phyloP scores from a whole-genome alignment of 208 protist species.

The Acanthamoeba healyi region DNA sequence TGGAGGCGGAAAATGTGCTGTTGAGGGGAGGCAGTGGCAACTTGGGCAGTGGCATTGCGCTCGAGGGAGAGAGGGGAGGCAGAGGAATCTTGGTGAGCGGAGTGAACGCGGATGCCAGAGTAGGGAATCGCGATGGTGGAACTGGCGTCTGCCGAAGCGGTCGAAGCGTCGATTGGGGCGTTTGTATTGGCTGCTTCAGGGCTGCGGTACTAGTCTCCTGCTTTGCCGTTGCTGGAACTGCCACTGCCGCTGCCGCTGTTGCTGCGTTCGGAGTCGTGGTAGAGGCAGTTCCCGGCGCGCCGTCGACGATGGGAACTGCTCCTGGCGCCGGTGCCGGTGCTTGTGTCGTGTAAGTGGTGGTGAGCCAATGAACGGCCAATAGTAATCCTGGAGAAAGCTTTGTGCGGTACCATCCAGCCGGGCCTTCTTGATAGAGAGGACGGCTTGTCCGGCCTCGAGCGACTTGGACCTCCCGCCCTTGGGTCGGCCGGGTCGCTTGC shows the following conservation, averaged over 20 bases:
- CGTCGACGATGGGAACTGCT: background rate
- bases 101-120: background rate
- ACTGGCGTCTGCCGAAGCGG: background rate
- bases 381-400: no score
- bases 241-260: background rate
- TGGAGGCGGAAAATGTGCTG: background rate
- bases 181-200: background rate
- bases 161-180: background rate
- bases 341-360: no score
- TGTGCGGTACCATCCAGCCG: background rate
- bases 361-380: background rate
- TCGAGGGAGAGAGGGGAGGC: background rate
- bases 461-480: constrained; percentile 29
- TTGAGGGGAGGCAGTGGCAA: constrained; percentile 15
- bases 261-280: background rate
- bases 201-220: background rate
- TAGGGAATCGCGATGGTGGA: background rate
- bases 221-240: background rate
- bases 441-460: background rate
- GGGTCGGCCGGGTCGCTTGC: constrained; percentile 9
- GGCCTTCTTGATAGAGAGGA: background rate
- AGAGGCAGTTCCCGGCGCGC: background rate
- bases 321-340: no score
- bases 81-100: constrained; percentile 12
- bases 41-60: background rate